phyloP scores from a whole-genome alignment of 345 rosid species.

The Isatis tinctoria region DNA sequence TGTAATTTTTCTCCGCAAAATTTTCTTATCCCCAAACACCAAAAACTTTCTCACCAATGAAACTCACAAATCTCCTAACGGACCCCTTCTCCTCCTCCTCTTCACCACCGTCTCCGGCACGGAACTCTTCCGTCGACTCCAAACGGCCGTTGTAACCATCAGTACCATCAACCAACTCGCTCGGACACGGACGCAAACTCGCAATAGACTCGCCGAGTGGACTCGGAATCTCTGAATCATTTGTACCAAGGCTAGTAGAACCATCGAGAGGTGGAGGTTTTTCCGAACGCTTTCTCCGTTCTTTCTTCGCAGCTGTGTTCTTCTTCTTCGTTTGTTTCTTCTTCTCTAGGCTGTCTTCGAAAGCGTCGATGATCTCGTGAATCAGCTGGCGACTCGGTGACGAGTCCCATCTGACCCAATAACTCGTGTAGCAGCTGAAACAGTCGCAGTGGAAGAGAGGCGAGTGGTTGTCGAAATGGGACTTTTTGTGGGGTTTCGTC shows the following conservation, averaged over 20 bases:
- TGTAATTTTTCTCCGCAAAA: background rate
- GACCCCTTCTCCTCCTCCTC: conserved; percentile 49
- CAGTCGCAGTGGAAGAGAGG: conserved; percentile 68
- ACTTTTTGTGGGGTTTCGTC: background rate
- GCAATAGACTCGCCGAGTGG: conserved; percentile 16
- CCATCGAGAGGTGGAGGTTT: background rate
- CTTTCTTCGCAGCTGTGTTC: conserved; percentile 18
- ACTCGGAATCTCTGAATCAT: conserved; percentile 15
- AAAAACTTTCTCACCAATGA: conserved; percentile 73
- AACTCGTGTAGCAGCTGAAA: conserved; percentile 73
- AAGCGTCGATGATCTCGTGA: conserved; percentile 75
- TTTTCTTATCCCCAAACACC: conserved; percentile 51
- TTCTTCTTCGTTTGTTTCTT: conserved; percentile 33
- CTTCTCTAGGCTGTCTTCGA: conserved; percentile 46
- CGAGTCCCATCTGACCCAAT: conserved; percentile 81
- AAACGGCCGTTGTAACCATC: background rate
- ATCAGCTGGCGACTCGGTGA: conserved; percentile 82
- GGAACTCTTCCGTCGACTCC: conserved; percentile 17
- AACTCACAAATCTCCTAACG: conserved; percentile 46
- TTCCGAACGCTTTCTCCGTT: conserved; percentile 41
- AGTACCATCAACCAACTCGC: conserved; percentile 11
- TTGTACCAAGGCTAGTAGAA: background rate
- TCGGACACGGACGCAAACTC: background rate
- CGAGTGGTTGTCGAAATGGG: conserved; percentile 36
- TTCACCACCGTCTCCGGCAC: background rate